Percentiles rank a stretch among this genome's conserved stretches.
Conservation (phyloP, 106 monocot genomes). For the Phalaenopsis aphrodite region DNA sequence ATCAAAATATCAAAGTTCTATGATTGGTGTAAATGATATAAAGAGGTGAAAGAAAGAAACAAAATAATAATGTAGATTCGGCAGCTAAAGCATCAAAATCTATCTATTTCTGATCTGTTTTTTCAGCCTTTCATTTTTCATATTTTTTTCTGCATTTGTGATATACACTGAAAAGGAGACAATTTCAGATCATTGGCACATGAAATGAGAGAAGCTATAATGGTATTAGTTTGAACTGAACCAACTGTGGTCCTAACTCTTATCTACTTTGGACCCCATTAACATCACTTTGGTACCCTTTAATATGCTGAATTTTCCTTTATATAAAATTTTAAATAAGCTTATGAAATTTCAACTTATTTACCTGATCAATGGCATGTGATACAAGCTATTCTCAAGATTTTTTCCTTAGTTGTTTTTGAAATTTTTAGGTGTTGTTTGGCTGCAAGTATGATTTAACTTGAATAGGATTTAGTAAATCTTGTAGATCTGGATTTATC, state of each 20-base stretch:
- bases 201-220: neutral
- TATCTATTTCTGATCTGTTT: neutral
- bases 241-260: neutral
- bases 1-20: too few relatives aligned
- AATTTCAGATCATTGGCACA: slow-evolving; percentile 1
- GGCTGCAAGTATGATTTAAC: too few relatives aligned
- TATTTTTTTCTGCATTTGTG: neutral
- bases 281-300: neutral
- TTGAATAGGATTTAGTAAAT: too few relatives aligned
- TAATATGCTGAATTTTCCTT: too few relatives aligned
- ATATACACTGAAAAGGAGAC: neutral
- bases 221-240: neutral
- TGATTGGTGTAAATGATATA: neutral
- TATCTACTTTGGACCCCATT: neutral
- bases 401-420: too few relatives aligned
- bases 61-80: neutral
- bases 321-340: too few relatives aligned
- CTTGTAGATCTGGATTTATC: too few relatives aligned
- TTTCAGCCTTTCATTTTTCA: slow-evolving; percentile 1
- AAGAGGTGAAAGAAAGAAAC: slow-evolving; percentile 1
- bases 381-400: too few relatives aligned
- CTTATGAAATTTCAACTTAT: too few relatives aligned
- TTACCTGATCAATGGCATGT: too few relatives aligned
- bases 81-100: neutral
- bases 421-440: too few relatives aligned